A percentile compares a stretch with the other conserved stretches of the same genome.
phyloP scores from a whole-genome alignment of 306 rosid genomes.

The Macrotyloma uniflorum region DNA sequence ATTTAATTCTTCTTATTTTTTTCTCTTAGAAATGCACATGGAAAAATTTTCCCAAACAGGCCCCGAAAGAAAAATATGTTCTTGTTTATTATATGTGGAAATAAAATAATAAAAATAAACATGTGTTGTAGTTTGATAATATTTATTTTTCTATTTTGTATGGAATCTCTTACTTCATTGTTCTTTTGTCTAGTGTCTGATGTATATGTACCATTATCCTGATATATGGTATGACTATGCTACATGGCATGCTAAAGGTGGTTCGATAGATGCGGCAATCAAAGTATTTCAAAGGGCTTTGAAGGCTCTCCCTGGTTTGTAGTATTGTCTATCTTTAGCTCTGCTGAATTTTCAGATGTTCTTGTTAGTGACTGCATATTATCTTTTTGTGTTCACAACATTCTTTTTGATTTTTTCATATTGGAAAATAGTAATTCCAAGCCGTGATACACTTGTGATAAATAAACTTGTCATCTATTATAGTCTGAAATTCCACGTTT shows the following conservation, averaged over 20 bases:
- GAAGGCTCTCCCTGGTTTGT: slow-evolving; percentile 95
- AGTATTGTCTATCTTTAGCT: slow-evolving; percentile 28
- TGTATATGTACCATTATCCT: slow-evolving; percentile 95
- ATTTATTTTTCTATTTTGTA: slow-evolving; percentile 18
- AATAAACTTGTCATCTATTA: neutral
- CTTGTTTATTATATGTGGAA: slow-evolving; percentile 4
- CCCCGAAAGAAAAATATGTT: too few species aligned
- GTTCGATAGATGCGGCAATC: slow-evolving; percentile 89
- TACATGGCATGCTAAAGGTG: slow-evolving; percentile 92
- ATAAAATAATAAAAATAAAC: neutral
- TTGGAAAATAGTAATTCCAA: neutral
- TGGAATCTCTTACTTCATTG: slow-evolving; percentile 47
- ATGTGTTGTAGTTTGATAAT: neutral
- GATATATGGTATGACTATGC: slow-evolving; percentile 98
- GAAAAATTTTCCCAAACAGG: too few species aligned
- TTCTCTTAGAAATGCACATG: too few species aligned
- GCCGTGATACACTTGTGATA: neutral
- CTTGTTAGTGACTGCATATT: slow-evolving; percentile 28
- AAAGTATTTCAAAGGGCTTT: slow-evolving; percentile 93
- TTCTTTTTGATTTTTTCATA: neutral
- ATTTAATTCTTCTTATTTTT: too few species aligned
- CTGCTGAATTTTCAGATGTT: slow-evolving; percentile 11
- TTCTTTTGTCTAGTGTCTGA: slow-evolving; percentile 77
- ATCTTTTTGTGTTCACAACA: neutral
- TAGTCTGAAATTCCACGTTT: slow-evolving; percentile 26